A percentile compares a stretch with the other conserved stretches of the same genome.
Conservation (phyloP, 106 monocot species). For the Phalaenopsis equestris region DNA sequence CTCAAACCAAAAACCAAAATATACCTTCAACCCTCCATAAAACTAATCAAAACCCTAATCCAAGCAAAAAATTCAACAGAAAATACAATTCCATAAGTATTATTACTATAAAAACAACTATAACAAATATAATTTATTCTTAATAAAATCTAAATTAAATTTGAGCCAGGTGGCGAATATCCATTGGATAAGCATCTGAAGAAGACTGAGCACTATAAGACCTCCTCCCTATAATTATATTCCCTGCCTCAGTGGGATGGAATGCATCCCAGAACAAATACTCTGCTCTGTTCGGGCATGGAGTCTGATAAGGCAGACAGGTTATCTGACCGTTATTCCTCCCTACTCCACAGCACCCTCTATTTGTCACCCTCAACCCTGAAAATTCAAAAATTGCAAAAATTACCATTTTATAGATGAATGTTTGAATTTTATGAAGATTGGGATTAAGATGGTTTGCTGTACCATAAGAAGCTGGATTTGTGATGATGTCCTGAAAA, state of each 20-base stretch:
- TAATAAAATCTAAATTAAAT: constrained; percentile 17
- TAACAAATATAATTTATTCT: neutral
- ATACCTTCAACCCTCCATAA: neutral
- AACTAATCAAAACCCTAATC: neutral
- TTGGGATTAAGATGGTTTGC: neutral
- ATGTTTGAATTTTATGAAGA: no score
- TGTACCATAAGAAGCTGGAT: constrained; percentile 40
- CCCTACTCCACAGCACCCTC: constrained; percentile 89
- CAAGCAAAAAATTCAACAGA: neutral
- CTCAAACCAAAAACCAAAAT: no score
- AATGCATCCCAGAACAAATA: constrained; percentile 92
- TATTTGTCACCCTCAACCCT: constrained; percentile 65
- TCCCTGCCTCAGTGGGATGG: constrained; percentile 79
- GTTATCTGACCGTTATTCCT: constrained; percentile 91
- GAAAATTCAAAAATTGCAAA: neutral
- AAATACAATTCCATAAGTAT: neutral
- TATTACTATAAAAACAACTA: neutral
- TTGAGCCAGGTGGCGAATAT: constrained; percentile 52
- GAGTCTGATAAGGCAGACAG: constrained; percentile 72
- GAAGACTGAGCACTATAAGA: constrained; percentile 51
- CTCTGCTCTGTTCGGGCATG: constrained; percentile 48
- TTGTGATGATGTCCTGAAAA: constrained; percentile 42
- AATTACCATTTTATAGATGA: no score
- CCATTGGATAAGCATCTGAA: constrained; percentile 54
- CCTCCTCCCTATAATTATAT: constrained; percentile 51